Evolutionary conservation across 148 eudicot genomes (phyloP), one percentile per base, ranked within the genome.

Genomic region (Euryodendron excelsum): DNA sequence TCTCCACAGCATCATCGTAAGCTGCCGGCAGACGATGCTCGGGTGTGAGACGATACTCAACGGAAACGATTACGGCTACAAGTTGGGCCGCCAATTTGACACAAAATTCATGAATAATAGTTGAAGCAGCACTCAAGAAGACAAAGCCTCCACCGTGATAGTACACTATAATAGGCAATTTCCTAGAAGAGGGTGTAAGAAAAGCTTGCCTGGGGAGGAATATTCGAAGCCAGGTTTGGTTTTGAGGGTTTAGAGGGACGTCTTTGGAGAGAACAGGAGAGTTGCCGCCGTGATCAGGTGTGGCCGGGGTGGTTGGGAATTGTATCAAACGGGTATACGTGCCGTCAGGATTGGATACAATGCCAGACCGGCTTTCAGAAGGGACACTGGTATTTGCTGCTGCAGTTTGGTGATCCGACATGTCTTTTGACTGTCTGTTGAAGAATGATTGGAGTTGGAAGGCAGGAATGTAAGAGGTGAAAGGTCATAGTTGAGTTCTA

Each of bases 1-100:
- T 83, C 30, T 89, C 92, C 56, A 85, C 56, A 62, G 73, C 86
- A 58, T 91, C 94, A 28, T 91, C 89, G 63, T 87, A 90, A 0
- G 91, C 90, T 0, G 88, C 90, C 20, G 94, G 94, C 4, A 90
- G 92, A 31, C 90, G 90, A 53, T 86, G 81, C 75, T 89, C 91
- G 0, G 94, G 92, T 0, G 91, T 84, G 25, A 85, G 88, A 0
- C 90, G 82, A 36, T 89, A 89, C 52, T 85, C 89, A 1, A 90
- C 81, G 0, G 90, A 87, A 44, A 78, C 84, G 3, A 91, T 83
- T 28, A 91, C 52, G 10, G 80, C 86, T 18, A 21, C 25, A 28
- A 77, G 68, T 15, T 80, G 56, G 1, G 61, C 64, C 1, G 88
- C 86, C 9, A 83, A 72, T 31, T 27, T 36, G 50, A 62, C 21